phyloP scores from a whole-genome alignment of 768 basidiomycete genomes.

The Nidularia pulvinata region DNA sequence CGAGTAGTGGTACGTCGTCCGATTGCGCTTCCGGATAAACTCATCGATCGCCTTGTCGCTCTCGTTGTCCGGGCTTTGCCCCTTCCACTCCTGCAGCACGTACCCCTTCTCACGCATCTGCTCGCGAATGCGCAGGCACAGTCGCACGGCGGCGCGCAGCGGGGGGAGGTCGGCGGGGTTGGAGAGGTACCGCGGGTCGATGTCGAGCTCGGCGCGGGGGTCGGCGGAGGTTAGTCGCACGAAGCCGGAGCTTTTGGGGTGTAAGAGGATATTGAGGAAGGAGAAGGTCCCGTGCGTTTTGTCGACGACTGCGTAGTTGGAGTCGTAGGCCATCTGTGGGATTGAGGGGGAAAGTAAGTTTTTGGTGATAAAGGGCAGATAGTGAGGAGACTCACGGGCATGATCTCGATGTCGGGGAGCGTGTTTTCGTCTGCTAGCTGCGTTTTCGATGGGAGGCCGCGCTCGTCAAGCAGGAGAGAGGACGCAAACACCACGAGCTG shows the following conservation, averaged over 20 bases:
- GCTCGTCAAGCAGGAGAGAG: constrained; percentile 18
- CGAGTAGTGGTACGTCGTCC: constrained; percentile 30
- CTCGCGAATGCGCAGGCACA: constrained; percentile 15
- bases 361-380: too few relatives aligned
- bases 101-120: constrained; percentile 19
- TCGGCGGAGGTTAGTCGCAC: constrained; percentile 21
- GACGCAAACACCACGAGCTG: constrained; percentile 26
- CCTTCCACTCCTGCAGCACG: constrained; percentile 15
- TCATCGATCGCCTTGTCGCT: constrained; percentile 24
- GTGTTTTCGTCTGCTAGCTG: constrained; percentile 16
- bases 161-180: constrained; percentile 16
- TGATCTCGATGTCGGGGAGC: constrained; percentile 41
- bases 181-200: constrained; percentile 25
- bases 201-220: constrained; percentile 19
- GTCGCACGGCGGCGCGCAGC: constrained; percentile 19
- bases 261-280: constrained; percentile 10
- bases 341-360: too few relatives aligned
- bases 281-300: constrained; percentile 16
- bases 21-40: constrained; percentile 15
- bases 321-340: too few relatives aligned
- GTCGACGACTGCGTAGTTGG: too few relatives aligned
- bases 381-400: constrained; percentile 10
- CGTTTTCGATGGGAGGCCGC: constrained; percentile 11
- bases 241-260: constrained; percentile 15
- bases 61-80: constrained; percentile 21